A percentile compares a stretch with the other conserved stretches of the same genome.
Evolutionary conservation across 2,329 filamentous ascomycete species (phyloP).

Genomic region (Magnaporthiopsis rhizophila): DNA sequence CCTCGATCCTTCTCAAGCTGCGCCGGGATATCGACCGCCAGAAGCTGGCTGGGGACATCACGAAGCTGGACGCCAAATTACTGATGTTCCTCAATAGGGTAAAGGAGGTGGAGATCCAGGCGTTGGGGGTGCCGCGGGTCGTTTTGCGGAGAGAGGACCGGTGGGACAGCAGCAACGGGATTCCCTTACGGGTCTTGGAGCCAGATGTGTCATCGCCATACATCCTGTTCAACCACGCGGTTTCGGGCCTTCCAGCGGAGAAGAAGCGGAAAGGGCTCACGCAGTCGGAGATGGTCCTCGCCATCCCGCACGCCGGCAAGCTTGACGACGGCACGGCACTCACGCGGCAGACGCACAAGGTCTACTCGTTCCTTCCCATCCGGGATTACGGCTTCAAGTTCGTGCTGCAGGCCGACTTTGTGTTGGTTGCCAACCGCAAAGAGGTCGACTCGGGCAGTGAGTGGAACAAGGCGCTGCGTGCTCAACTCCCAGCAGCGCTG

Average conservation of each 20-base stretch:
- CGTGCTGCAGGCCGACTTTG: constrained; percentile 41
- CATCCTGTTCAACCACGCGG: constrained; percentile 23
- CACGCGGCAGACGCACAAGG: constrained; percentile 28
- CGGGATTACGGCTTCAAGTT: constrained; percentile 35
- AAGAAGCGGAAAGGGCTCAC: constrained; percentile 16
- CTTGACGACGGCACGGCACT: constrained; percentile 20
- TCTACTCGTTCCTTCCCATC: constrained; percentile 38
- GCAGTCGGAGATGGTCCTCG: constrained; percentile 30
- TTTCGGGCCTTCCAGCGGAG: constrained; percentile 21
- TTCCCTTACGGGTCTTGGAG: constrained; percentile 18
- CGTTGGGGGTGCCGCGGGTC: no score
- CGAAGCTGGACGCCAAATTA: constrained; percentile 18
- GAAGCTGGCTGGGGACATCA: constrained; percentile 8
- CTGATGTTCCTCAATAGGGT: constrained; percentile 35
- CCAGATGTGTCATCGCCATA: constrained; percentile 19
- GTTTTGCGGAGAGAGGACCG: constrained; percentile 1
- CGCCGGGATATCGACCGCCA: constrained; percentile 18
- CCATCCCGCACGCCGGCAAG: constrained; percentile 30
- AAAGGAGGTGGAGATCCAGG: not conserved
- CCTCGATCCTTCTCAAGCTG: constrained; percentile 29
- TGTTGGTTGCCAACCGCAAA: constrained; percentile 34
- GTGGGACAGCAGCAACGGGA: not conserved
- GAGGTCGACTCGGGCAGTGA: constrained; percentile 16
- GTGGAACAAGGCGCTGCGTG: not conserved
- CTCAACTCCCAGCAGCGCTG: no score